Evolutionary conservation across 805 yeast genomes (phyloP).

Genomic region (Scheffersomyces ergatensis): DNA sequence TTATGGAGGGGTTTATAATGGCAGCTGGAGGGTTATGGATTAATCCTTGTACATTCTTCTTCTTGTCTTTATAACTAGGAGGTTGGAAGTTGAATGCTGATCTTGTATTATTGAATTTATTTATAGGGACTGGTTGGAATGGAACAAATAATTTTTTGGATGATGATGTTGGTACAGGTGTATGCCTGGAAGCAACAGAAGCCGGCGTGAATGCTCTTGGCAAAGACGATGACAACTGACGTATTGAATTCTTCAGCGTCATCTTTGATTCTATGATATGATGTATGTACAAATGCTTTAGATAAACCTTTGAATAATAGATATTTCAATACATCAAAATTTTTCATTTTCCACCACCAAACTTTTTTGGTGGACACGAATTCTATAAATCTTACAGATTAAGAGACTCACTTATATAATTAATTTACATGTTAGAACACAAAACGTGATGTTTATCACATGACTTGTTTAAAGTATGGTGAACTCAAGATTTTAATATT

Average conservation of each 20-base stretch:
- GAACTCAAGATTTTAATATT: conserved; percentile 1
- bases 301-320: no score
- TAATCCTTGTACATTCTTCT: conserved; percentile 53
- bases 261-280: no score
- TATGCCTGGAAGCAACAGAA: no score
- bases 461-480: no score
- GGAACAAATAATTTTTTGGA: conserved; percentile 18
- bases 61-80: not conserved
- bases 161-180: no score
- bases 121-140: conserved; percentile 41
- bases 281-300: not conserved
- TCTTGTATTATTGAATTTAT: conserved; percentile 56
- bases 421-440: not conserved
- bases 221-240: not conserved
- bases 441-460: not conserved
- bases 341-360: no score
- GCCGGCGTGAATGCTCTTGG: no score
- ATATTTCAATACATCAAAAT: not conserved
- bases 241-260: not conserved
- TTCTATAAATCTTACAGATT: no score
- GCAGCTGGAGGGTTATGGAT: conserved; percentile 62
- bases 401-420: no score
- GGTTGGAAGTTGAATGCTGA: conserved; percentile 68
- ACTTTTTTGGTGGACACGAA: not conserved
- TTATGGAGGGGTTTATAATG: conserved; percentile 36